phyloP scores from a whole-genome alignment of 106 monocot species.

The Allium sativum region DNA sequence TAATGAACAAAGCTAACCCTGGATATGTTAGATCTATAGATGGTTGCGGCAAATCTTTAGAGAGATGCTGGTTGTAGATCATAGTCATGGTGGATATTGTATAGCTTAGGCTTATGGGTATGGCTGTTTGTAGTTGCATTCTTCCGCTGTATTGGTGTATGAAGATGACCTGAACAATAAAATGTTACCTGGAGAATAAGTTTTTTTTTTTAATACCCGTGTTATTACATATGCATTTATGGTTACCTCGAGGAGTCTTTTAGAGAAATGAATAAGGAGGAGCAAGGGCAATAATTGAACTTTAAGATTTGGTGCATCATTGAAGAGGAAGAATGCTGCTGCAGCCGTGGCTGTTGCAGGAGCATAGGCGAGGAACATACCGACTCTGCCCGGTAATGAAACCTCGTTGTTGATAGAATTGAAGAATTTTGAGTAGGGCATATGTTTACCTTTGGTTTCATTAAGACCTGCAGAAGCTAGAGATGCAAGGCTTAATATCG shows the following conservation, averaged over 20 bases:
- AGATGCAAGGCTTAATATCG: slow-evolving; percentile 10
- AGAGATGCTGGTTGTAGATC: slow-evolving; percentile 60
- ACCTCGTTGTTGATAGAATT: neutral
- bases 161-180: slow-evolving; percentile 48
- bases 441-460: slow-evolving; percentile 31
- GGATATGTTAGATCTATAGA: slow-evolving; percentile 26
- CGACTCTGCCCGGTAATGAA: slow-evolving; percentile 20
- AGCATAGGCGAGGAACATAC: slow-evolving; percentile 40
- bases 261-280: slow-evolving; percentile 42
- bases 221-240: neutral
- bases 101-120: slow-evolving; percentile 43
- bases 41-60: slow-evolving; percentile 27
- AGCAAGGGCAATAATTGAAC: slow-evolving; percentile 10
- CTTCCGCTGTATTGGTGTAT: slow-evolving; percentile 58
- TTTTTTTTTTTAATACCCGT: too few species aligned
- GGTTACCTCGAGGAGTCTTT: slow-evolving; percentile 52
- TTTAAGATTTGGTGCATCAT: slow-evolving; percentile 1
- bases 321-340: slow-evolving; percentile 26
- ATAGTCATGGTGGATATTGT: slow-evolving; percentile 16
- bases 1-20: slow-evolving; percentile 40
- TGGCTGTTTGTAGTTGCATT: slow-evolving; percentile 20
- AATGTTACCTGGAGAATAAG: too few species aligned
- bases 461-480: slow-evolving; percentile 13
- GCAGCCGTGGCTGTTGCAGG: slow-evolving; percentile 34
- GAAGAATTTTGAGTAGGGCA: slow-evolving; percentile 65